These are phyloP conservation scores for Coemansia sp. DNA, from an alignment of 192 early-diverging fungal genomes.

Conservation along the genomic window DNA sequence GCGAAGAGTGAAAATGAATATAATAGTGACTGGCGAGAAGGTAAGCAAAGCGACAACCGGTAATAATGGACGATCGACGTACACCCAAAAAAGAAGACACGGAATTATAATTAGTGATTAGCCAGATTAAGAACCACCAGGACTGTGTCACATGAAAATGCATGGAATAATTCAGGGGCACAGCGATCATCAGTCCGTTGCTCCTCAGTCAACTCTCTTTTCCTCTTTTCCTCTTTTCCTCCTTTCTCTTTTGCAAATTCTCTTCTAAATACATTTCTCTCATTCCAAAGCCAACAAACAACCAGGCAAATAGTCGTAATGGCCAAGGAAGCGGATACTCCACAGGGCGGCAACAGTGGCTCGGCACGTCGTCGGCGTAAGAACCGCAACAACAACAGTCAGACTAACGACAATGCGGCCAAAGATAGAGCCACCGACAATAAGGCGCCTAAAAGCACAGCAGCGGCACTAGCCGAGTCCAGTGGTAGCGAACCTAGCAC, in stretches of 20 bases:
- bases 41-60: background rate
- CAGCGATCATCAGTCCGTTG: background rate
- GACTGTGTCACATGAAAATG: conserved; percentile 5
- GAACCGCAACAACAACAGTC: background rate
- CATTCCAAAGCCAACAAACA: background rate
- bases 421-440: background rate
- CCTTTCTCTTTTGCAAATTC: background rate
- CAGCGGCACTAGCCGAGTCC: background rate
- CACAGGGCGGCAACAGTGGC: background rate
- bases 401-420: background rate
- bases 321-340: background rate
- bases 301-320: background rate
- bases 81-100: background rate
- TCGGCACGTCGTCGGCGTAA: background rate
- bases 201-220: background rate
- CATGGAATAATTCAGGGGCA: background rate
- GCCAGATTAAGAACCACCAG: background rate
- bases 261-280: background rate
- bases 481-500: conserved; percentile 14
- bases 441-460: background rate
- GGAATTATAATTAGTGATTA: background rate
- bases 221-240: background rate
- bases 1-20: background rate
- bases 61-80: too few relatives aligned
- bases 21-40: background rate